Base-by-base conservation (phyloP, 106 monocot species). In the Posidonia australis region DNA sequence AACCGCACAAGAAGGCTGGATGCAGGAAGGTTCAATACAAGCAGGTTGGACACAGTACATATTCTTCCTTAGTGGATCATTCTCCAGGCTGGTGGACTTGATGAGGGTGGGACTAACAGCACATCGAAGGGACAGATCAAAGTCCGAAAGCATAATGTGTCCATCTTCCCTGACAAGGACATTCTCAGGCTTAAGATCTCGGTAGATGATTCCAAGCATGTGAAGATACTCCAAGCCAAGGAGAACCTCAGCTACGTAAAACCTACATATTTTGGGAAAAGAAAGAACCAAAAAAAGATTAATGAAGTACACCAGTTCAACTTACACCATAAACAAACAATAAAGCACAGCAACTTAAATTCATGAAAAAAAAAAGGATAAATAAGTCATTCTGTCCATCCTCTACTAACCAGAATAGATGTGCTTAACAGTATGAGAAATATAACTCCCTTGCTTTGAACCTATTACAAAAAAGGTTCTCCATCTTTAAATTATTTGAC, bases 81-180 rank as follows among this genome's bases (percentile, higher is more conserved):
- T 5, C 19, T 70, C 60, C 45, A 46, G 12, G 46, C 22, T 43
- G 12, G 71, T 28, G 5, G 63, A 52, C 53, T 63, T 36, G 63
- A 71, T 43, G n/a, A 71, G 71, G 20, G 71, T 71, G 20, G 71
- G 71, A 61, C 63, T 71, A 36, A 71, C 71, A 23, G 62, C 32
- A 62, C 72, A 72, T 16, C 72, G 56, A 32, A 72, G 64, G 27
- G 72, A 72, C 17, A 72, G 72, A 42, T 72, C 72, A 56, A 72
- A 72, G 30, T 72, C 72, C 7, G 72, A 72, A 25, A 72, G 65
- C 72, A 72, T 72, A 18, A 72, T 72, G 41, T 72, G 72, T 4
- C 72, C 72, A 64, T 72, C 72, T 10, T 72, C 72, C 23, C 72
- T 52, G n/a, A 72, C 72, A 64, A 72, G 72, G 45, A 72, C 72